Base-by-base conservation (phyloP, 495 filamentous ascomycete species). In the Copromyces sp. region DNA sequence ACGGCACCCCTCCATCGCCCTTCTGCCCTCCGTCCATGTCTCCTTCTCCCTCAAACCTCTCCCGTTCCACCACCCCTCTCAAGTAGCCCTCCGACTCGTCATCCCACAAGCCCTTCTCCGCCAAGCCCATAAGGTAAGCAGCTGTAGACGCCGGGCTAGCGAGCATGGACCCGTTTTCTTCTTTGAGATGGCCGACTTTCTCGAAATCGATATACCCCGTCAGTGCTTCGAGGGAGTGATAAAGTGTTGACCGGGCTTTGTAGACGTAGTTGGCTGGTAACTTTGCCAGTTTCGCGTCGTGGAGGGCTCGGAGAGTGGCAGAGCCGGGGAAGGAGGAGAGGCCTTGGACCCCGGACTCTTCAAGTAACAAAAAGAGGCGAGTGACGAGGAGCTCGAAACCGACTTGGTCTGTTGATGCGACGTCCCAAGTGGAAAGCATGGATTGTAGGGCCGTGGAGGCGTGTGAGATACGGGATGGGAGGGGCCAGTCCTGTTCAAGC, bases 401-500 rank as follows among this genome's bases (percentile, higher is more conserved):
- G 53, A 65, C 53, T 65, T 65, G 53, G 29, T 65, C 53, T 1
- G 53, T 65, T 6, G 53, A 35, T 24, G 53, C 14, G 53, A 65
- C 53, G 53, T 65, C 53, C 53, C 53, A 65, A 4, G 3, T 8
- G 29, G 1, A 1, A 2, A 61, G 53, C 53, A 65, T 65, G 24
- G 24, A 35, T 17, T 65, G 1, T 6, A 65, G 53, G 0, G 47
- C 47, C 0, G 45, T 5, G 3, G 3, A 5, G 14, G 29, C 53
- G 16, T 32, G 0, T 0, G 0, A 0, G 0, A 65, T 65, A 0
- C 53, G 6, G 14, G 32, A 12, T 2, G 32, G 53, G 0, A 65
- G 0, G 53, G 53, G 53, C 53, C 53, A 65, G 29, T 3, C 29
- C 5, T 1, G 53, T 35, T 61, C 24, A 1, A 0, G 53, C 12